Conservation (phyloP, 768 basidiomycete genomes). For the Pleurotus djamor region DNA sequence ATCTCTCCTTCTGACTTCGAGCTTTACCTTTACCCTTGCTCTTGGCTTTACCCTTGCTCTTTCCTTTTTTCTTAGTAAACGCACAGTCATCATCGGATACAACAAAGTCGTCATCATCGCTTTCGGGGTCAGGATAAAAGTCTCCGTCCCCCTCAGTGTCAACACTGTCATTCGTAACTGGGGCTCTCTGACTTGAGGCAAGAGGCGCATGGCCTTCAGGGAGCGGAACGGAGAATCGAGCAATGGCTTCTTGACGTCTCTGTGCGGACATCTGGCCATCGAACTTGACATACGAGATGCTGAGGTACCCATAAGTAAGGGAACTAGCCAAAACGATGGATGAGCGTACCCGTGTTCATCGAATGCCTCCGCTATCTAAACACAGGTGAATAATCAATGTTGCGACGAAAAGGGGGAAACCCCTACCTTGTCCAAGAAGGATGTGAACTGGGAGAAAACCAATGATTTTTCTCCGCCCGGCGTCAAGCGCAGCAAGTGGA, state of each 20-base stretch:
- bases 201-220: constrained; percentile 17
- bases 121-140: constrained; percentile 22
- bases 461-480: constrained; percentile 74
- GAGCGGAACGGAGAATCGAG: constrained; percentile 71
- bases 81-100: constrained; percentile 28
- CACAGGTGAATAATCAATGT: neutral
- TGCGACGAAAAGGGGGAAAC: neutral
- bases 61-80: constrained; percentile 22
- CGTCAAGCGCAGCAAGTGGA: constrained; percentile 69
- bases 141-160: constrained; percentile 25
- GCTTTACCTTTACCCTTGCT: constrained; percentile 27
- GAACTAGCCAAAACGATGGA: constrained; percentile 11
- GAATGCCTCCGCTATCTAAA: constrained; percentile 67
- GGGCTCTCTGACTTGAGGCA: neutral
- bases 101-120: constrained; percentile 24
- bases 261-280: constrained; percentile 87
- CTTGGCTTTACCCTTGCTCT: constrained; percentile 30
- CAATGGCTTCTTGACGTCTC: constrained; percentile 74
- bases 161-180: neutral
- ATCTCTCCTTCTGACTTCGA: neutral
- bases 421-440: constrained; percentile 74
- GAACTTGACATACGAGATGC: constrained; percentile 77
- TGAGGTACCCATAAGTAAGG: constrained; percentile 18
- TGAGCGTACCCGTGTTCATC: constrained; percentile 55
- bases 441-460: constrained; percentile 90